Conservation (phyloP, 257 asterid genomes). For the Mitragyna speciosa region DNA sequence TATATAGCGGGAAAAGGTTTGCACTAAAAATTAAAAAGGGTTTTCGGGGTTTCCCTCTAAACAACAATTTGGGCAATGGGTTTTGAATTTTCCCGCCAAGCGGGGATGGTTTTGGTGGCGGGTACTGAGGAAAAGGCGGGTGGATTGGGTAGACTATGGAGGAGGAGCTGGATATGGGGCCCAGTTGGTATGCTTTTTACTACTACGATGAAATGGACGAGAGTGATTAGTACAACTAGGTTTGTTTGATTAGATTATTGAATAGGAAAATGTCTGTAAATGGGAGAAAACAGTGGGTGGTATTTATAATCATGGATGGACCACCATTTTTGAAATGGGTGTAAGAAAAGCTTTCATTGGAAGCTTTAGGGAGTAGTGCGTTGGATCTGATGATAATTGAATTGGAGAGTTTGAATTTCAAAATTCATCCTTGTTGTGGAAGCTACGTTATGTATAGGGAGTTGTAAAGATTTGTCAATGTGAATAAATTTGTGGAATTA, state of each 20-base stretch:
- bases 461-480: background rate
- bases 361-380: background rate
- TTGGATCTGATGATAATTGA: background rate
- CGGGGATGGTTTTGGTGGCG: constrained; percentile 31
- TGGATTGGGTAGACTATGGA: background rate
- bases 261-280: background rate
- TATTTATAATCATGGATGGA: background rate
- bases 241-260: background rate
- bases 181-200: constrained; percentile 12
- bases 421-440: background rate
- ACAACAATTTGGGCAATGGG: constrained; percentile 8
- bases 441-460: background rate
- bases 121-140: constrained; percentile 27
- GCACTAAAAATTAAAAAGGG: constrained; percentile 15
- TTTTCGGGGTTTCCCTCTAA: constrained; percentile 43
- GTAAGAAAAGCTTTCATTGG: background rate
- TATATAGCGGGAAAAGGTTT: constrained; percentile 13
- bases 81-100: constrained; percentile 62
- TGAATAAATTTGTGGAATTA: too few relatives aligned
- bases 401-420: constrained; percentile 5
- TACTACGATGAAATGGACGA: background rate
- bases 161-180: constrained; percentile 28
- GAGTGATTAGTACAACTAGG: background rate
- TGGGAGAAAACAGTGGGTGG: too few relatives aligned
- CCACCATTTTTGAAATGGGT: background rate